Conservation (phyloP, 352 stramenopile species). For the Pythium monospermum region DNA sequence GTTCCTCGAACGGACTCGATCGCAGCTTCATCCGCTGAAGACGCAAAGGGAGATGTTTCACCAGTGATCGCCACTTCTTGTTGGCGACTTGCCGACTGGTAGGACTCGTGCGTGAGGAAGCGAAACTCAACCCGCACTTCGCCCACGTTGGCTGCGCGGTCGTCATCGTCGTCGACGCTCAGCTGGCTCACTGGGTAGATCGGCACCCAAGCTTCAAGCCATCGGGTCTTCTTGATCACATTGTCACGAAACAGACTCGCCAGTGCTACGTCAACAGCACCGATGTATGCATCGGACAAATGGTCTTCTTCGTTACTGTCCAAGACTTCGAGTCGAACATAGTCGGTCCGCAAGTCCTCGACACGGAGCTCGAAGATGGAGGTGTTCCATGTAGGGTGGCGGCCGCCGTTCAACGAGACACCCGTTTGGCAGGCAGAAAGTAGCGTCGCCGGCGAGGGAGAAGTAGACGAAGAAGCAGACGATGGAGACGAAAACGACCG, state of each 20-base stretch:
- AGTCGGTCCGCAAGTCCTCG: constrained; percentile 28
- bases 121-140: constrained; percentile 49
- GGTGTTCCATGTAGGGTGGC: constrained; percentile 50
- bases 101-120: constrained; percentile 34
- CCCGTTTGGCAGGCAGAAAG: constrained; percentile 27
- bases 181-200: constrained; percentile 20
- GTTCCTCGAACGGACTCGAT: constrained; percentile 13
- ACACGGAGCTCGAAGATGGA: constrained; percentile 26
- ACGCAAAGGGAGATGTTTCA: too few species aligned
- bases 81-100: constrained; percentile 6
- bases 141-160: constrained; percentile 17
- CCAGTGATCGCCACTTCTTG: background rate
- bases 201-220: constrained; percentile 42
- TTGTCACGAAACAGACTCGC: constrained; percentile 26
- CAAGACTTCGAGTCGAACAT: constrained; percentile 38
- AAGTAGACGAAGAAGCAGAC: too few species aligned
- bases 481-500: too few species aligned
- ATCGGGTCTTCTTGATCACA: constrained; percentile 22
- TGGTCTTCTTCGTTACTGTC: constrained; percentile 60
- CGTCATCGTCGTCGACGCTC: background rate
- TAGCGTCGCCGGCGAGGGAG: constrained; percentile 2
- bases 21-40: background rate
- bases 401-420: constrained; percentile 41
- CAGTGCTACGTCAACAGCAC: constrained; percentile 25
- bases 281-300: constrained; percentile 39